Percentiles rank a stretch among this genome's conserved stretches.
Conservation (phyloP, 768 basidiomycete species). For the Serendipita sp. region DNA sequence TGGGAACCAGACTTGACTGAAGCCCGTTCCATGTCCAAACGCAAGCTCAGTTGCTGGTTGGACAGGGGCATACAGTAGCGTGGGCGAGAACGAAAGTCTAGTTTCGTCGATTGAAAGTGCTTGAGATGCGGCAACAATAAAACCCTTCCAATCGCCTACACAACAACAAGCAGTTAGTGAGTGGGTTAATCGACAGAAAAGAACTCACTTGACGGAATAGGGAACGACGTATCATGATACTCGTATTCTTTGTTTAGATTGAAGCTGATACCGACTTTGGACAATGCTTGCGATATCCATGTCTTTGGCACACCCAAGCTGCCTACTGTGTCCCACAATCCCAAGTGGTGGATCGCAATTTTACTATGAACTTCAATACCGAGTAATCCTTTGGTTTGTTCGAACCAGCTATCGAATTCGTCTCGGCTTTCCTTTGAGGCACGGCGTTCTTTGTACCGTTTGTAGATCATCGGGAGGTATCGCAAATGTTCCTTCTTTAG, state of each 20-base stretch:
- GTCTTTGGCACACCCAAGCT: no score
- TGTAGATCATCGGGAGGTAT: neutral
- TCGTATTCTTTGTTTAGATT: neutral
- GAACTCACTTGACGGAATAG: neutral
- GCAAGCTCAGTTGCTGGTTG: neutral
- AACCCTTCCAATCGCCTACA: neutral
- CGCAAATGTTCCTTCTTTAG: neutral
- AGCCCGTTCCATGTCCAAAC: neutral
- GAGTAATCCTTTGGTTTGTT: neutral
- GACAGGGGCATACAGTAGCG: slow-evolving; percentile 11
- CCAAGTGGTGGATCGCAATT: neutral
- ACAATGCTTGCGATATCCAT: no score
- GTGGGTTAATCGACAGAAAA: neutral
- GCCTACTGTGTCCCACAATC: no score
- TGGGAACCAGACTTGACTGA: slow-evolving; percentile 16
- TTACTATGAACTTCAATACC: neutral
- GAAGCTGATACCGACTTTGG: neutral
- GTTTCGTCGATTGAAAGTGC: no score
- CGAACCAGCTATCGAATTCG: neutral
- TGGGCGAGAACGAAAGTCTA: slow-evolving; percentile 14
- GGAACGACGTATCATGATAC: neutral
- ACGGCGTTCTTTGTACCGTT: neutral
- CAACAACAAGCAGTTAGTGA: no score
- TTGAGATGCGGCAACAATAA: neutral
- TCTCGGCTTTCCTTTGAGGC: neutral